Conservation (phyloP, 208 protist genomes). For the Trypanosomatidae sp. region DNA sequence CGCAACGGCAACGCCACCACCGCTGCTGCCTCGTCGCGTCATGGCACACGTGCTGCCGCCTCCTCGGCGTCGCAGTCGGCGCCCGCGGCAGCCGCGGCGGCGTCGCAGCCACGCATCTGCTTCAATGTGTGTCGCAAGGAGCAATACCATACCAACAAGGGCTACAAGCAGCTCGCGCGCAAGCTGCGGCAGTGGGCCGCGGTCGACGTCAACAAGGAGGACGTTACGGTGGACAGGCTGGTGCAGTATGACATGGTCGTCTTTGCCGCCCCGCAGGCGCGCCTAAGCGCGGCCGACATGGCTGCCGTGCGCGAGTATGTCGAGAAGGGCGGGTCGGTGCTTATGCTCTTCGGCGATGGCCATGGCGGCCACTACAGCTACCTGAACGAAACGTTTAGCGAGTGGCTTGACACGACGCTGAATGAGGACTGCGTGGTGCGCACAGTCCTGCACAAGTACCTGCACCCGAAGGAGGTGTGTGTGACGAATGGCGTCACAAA, state of each 20-base stretch:
- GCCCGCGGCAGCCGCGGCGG: neutral
- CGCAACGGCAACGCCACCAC: too few species aligned
- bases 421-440: slow-evolving; percentile 93
- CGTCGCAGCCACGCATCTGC: slow-evolving; percentile 19
- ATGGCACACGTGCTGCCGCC: neutral
- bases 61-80: slow-evolving; percentile 1
- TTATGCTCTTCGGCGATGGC: slow-evolving; percentile 87
- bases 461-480: slow-evolving; percentile 94
- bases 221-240: slow-evolving; percentile 69
- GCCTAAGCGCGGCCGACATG: slow-evolving; percentile 67
- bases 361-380: slow-evolving; percentile 80
- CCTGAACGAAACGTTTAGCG: slow-evolving; percentile 60
- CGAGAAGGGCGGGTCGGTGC: slow-evolving; percentile 79
- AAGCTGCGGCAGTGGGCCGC: slow-evolving; percentile 61
- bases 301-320: slow-evolving; percentile 75
- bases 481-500: slow-evolving; percentile 93
- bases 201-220: slow-evolving; percentile 86
- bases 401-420: slow-evolving; percentile 87
- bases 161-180: slow-evolving; percentile 72
- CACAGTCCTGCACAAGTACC: slow-evolving; percentile 92
- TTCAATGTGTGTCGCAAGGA: slow-evolving; percentile 89
- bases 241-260: slow-evolving; percentile 58
- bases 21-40: slow-evolving; percentile 3
- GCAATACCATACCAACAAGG: slow-evolving; percentile 77
- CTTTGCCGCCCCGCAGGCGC: slow-evolving; percentile 63